A percentile compares a stretch with the other conserved stretches of the same genome.
These are phyloP conservation scores for Gracilaria gracilis DNA, from an alignment of 23 red algal genomes.

Conservation along the genomic window DNA sequence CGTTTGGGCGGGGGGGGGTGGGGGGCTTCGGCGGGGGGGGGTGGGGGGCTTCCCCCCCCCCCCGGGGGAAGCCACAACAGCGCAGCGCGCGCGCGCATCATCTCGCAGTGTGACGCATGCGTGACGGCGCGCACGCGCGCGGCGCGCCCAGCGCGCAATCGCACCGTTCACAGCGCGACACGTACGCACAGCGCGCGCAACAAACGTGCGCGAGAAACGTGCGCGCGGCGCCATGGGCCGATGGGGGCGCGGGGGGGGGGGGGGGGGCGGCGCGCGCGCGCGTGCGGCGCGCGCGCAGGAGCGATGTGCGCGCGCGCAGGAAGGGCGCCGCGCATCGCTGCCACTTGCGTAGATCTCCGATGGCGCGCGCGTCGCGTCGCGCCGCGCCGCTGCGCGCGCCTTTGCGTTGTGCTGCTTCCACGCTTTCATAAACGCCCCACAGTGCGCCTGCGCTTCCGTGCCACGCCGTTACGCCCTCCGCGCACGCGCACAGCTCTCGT, in stretches of 20 bases:
- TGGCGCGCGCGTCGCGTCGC: neutral
- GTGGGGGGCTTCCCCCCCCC: neutral
- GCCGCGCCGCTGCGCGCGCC: neutral
- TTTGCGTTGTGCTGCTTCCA: neutral
- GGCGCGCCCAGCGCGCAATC: neutral
- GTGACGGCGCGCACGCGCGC: neutral
- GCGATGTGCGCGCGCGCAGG: neutral
- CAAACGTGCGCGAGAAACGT: slow-evolving; percentile 1
- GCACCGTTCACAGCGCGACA: neutral
- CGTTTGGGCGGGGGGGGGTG: too few species aligned
- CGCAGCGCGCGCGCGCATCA: neutral
- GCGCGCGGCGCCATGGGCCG: neutral
- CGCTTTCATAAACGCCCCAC: neutral
- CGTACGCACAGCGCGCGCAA: neutral
- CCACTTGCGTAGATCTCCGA: neutral
- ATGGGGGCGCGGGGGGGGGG: too few species aligned
- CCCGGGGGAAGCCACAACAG: too few species aligned
- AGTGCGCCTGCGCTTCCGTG: slow-evolving; percentile 4
- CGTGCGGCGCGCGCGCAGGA: neutral
- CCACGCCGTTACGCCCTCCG: neutral
- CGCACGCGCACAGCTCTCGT: neutral
- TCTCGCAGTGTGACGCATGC: neutral
- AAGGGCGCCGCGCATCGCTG: neutral
- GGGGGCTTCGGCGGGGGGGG: neutral
- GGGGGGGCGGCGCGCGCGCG: neutral